A percentile compares a stretch with the other conserved stretches of the same genome.
These are phyloP conservation scores for Papiliotrema terrestris DNA, from an alignment of 1,284 basidiomycete species.

Conservation along the genomic window DNA sequence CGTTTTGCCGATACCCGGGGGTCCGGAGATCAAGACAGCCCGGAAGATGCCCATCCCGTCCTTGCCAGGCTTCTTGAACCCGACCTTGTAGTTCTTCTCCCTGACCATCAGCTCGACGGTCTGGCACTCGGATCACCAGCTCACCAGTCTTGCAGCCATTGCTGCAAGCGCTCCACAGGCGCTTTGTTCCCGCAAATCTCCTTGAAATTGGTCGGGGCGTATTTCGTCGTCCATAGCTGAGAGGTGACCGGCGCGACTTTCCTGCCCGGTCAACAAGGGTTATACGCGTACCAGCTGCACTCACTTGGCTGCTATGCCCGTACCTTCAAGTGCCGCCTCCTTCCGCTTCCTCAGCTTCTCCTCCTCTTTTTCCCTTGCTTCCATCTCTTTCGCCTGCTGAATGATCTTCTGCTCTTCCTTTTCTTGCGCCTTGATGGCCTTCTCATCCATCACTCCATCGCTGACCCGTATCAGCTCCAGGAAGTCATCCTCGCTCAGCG, in stretches of 20 bases:
- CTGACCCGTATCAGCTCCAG: slow-evolving; percentile 74
- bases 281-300: slow-evolving; percentile 8
- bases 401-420: slow-evolving; percentile 62
- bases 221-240: slow-evolving; percentile 93
- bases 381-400: slow-evolving; percentile 69
- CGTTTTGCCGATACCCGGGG: slow-evolving; percentile 97
- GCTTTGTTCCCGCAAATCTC: slow-evolving; percentile 96
- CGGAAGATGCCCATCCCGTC: slow-evolving; percentile 80
- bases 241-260: slow-evolving; percentile 49
- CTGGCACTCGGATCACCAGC: slow-evolving; percentile 22
- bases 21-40: slow-evolving; percentile 84
- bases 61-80: slow-evolving; percentile 94
- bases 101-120: slow-evolving; percentile 48
- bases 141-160: slow-evolving; percentile 85
- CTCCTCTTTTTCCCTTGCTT: slow-evolving; percentile 58
- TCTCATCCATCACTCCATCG: slow-evolving; percentile 61
- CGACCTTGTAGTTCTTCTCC: slow-evolving; percentile 65
- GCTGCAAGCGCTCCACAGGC: slow-evolving; percentile 78
- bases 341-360: slow-evolving; percentile 66
- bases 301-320: slow-evolving; percentile 44
- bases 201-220: slow-evolving; percentile 80
- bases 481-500: slow-evolving; percentile 84
- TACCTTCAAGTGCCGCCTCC: slow-evolving; percentile 44
- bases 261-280: slow-evolving; percentile 23
- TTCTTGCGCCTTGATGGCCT: slow-evolving; percentile 66